Percentiles rank a stretch among this genome's conserved stretches.
phyloP scores from a whole-genome alignment of 805 yeast genomes.

The Metschnikowia santaceciliae region DNA sequence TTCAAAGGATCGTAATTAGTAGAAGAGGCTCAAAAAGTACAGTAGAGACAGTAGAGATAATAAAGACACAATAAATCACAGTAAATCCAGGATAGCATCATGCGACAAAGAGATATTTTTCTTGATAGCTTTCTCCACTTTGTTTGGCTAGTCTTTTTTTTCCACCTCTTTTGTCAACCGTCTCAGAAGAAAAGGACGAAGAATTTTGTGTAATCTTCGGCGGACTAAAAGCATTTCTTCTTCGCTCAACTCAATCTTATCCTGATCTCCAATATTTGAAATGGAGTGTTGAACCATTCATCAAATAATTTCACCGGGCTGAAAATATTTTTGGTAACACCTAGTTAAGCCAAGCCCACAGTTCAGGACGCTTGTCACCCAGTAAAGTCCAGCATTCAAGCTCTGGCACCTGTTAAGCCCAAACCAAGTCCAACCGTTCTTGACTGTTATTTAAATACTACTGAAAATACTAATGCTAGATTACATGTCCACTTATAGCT shows the following conservation, averaged over 20 bases:
- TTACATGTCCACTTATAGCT: too few species aligned
- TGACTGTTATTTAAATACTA: too few species aligned
- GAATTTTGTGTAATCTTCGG: constrained; percentile 90
- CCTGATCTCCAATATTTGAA: constrained; percentile 92
- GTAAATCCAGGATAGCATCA: too few species aligned
- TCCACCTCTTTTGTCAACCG: constrained; percentile 96
- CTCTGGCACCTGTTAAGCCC: too few species aligned
- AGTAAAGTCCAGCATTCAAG: too few species aligned
- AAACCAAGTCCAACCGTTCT: too few species aligned
- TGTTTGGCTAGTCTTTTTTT: constrained; percentile 82
- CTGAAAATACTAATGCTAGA: too few species aligned
- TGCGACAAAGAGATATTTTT: too few species aligned
- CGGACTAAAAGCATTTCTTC: constrained; percentile 94
- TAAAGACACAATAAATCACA: too few species aligned
- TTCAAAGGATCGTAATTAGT: too few species aligned
- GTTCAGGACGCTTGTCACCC: constrained; percentile 76
- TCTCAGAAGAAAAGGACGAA: constrained; percentile 88
- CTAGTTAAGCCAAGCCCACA: constrained; percentile 93
- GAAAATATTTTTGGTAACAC: constrained; percentile 89
- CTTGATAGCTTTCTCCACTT: constrained; percentile 89
- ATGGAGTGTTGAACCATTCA: constrained; percentile 98
- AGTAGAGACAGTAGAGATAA: too few species aligned
- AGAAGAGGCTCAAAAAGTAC: too few species aligned
- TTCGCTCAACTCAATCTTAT: constrained; percentile 87
- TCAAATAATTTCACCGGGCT: constrained; percentile 95